Evolutionary conservation across 2,329 filamentous ascomycete genomes (phyloP).

Genomic region (Fusarium pininemorale): DNA sequence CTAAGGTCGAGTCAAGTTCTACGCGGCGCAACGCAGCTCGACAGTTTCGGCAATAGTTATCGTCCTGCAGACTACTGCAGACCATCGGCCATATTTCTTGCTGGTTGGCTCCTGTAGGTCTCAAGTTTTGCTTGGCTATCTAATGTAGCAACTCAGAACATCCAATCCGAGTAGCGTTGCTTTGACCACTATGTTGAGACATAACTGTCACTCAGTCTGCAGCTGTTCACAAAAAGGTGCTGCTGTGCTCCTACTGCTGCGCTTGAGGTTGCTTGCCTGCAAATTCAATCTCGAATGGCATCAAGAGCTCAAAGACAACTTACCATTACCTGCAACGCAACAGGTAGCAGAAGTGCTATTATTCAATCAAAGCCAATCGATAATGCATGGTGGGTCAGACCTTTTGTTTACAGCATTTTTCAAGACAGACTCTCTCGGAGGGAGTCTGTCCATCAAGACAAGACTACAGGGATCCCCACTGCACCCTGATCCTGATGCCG

Average conservation of each 20-base stretch:
- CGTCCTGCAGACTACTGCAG: constrained; percentile 36
- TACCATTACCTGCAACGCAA: constrained; percentile 10
- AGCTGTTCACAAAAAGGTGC: constrained; percentile 10
- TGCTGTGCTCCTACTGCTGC: constrained; percentile 5
- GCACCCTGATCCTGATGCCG: constrained; percentile 34
- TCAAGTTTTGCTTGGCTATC: constrained; percentile 30
- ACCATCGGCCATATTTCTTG: constrained; percentile 32
- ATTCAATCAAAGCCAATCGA: constrained; percentile 23
- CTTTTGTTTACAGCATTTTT: constrained; percentile 33
- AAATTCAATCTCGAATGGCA: constrained; percentile 7
- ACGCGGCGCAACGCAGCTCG: constrained; percentile 45
- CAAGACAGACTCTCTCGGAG: constrained; percentile 21
- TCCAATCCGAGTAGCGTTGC: constrained; percentile 17
- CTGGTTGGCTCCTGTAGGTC: constrained; percentile 20
- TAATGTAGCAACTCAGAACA: constrained; percentile 10
- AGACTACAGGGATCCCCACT: constrained; percentile 32
- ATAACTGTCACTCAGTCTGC: constrained; percentile 21
- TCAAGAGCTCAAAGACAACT: constrained; percentile 3
- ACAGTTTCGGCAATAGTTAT: constrained; percentile 42
- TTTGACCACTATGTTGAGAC: constrained; percentile 26
- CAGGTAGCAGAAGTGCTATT: constrained; percentile 7
- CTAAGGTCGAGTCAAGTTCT: constrained; percentile 35
- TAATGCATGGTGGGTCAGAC: constrained; percentile 33
- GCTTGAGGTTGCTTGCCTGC: constrained; percentile 2
- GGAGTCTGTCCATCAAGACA: constrained; percentile 34